phyloP scores from a whole-genome alignment of 2,329 filamentous ascomycete species.

The Stagonosporopsis chrysanthemi region DNA sequence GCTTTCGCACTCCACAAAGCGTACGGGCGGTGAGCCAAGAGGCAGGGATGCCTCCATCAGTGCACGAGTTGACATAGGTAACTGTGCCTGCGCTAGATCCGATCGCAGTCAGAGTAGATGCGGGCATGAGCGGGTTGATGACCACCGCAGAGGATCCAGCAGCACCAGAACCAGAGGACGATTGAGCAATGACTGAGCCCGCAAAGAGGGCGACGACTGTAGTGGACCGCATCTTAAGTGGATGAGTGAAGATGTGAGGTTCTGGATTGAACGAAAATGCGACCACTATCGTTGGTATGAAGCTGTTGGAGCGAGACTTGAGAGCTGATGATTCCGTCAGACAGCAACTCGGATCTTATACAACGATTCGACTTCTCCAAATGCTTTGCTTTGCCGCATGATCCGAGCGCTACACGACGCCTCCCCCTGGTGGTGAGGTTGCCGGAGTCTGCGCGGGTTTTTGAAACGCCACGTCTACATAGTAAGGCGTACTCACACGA shows the following conservation, averaged over 20 bases:
- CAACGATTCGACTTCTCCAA: not conserved
- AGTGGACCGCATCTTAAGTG: constrained; percentile 28
- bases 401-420: constrained; percentile 8
- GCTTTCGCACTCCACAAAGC: not conserved
- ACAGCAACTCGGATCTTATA: constrained; percentile 8
- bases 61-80: constrained; percentile 33
- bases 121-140: constrained; percentile 22
- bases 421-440: constrained; percentile 13
- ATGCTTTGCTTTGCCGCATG: constrained; percentile 1
- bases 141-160: constrained; percentile 27
- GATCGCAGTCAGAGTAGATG: constrained; percentile 28
- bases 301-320: constrained; percentile 1
- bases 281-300: not conserved
- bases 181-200: constrained; percentile 29
- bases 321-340: not conserved
- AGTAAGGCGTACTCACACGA: constrained; percentile 6
- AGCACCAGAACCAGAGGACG: constrained; percentile 17
- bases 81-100: constrained; percentile 32
- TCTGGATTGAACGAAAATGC: not conserved
- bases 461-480: constrained; percentile 11
- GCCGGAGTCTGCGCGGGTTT: constrained; percentile 4
- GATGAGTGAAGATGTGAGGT: not conserved
- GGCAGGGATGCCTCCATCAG: constrained; percentile 22
- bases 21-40: constrained; percentile 7
- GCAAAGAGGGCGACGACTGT: constrained; percentile 26